Base-by-base conservation (phyloP, 1,284 basidiomycete genomes). In the Gymnopus androsaceus region DNA sequence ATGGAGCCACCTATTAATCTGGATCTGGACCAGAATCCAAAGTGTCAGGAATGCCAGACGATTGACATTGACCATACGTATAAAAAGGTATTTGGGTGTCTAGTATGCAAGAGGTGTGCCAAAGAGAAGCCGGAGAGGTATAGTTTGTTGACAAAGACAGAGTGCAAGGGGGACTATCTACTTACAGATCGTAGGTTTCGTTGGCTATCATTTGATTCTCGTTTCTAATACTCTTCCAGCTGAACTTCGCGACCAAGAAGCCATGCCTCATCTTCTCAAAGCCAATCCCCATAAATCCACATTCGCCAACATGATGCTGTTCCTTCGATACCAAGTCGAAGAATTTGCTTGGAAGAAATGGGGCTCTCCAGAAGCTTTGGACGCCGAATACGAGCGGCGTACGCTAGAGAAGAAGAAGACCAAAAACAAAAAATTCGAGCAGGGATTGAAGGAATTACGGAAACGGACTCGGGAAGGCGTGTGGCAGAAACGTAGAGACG, bases 231-330 rank as follows among this genome's bases (percentile, higher is more conserved):
- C 17, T 37, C 9, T 40, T 34, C 25, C 63, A 92, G 93, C 94
- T 23, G 97, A 99, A 70, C 80, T 99, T 31, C 86, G 89, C 54
- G 97, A 99, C 69, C 85, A 90, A 63, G 94, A 98, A 64, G 75
- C 92, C 19, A 82, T 99, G 60, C 96, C 95, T 0, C 97, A 99
- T 72, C 78, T 98, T 17, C 80, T 99, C 50, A 95, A 95, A 68
- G 91, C 94, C 3, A 99, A 99, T 68, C 97, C 97, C 1, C 95
- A 99, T 75, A 92, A 94, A 61, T 92, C 94, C 21, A 97, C 94
- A 0, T 99, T 94, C 69, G 91, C 90, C 47, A 99, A 99, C 76
- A 99, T 99, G 97, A 99, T 99, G 97, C 81, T 99, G 23, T 99
- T 94, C 73, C 80, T 98, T 6, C 87, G 97, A 23, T 88, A 79